Base-by-base conservation (phyloP, 495 filamentous ascomycete species). In the Talaromyces ruber region DNA sequence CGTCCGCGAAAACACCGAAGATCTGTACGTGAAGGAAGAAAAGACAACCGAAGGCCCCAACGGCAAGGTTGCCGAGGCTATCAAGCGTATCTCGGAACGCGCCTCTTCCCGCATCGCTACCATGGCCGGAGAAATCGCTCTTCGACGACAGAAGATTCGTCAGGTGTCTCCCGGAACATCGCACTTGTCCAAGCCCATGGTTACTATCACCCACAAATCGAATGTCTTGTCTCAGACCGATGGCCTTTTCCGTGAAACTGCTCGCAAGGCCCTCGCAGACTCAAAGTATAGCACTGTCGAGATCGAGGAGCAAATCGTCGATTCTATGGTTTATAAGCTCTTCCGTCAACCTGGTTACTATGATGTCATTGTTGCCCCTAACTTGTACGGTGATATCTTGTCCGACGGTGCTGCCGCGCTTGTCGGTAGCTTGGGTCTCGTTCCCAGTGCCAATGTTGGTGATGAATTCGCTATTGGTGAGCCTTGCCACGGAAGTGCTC, bases 241-340 rank as follows among this genome's bases (percentile, higher is more conserved):
- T 76, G 94, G 94, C 14, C 84, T 98, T 39, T 98, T 98, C 87
- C 86, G 94, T 59, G 82, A 87, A 70, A 89, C 89, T 8, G 86
- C 91, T 14, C 83, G 86, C 64, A 70, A 75, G 11, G 88, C 89
- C 11, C 89, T 97, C 18, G 81, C 85, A 25, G 79, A 77, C 32
- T 66, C 83, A 24, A 81, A 78, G 62, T 94, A 87, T 76, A 68
- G 68, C 2, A 74, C 70, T 32, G 78, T 98, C 30, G 76, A 77
- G 26, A 84, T 96, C 55, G 95, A 98, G 72, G 94, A 98, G 81
- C 94, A 98, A 81, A 98, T 98, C 66, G 93, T 98, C 62, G 94
- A 98, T 74, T 90, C 86, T 43, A 98, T 98, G 94, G 91, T 98
- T 45, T 98, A 98, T 84, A 98, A 98, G 82, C 87, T 98, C 51